Percentiles rank a stretch among this genome's conserved stretches.
Evolutionary conservation across 257 asterid genomes (phyloP).

Genomic region (Solanum gandarillasii): DNA sequence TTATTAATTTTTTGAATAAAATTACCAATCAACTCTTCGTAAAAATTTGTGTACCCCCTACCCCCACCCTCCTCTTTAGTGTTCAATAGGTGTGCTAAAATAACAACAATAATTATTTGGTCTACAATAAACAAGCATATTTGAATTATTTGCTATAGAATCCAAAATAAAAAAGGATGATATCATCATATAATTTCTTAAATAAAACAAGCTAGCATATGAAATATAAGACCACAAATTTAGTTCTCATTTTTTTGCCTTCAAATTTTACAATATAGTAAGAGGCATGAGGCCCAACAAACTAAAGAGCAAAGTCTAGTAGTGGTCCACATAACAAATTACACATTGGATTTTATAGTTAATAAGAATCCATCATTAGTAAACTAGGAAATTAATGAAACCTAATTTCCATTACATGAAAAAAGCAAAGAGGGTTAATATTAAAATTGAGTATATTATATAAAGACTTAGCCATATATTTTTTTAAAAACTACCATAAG

Average conservation of each 20-base stretch:
- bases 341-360: neutral
- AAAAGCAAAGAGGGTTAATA: neutral
- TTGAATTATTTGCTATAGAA: neutral
- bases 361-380: neutral
- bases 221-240: neutral
- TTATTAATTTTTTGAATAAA: no score
- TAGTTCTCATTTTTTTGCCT: neutral
- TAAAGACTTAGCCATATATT: neutral
- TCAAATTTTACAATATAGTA: neutral
- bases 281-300: neutral
- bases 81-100: neutral
- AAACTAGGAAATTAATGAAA: neutral
- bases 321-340: neutral
- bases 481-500: constrained; percentile 40
- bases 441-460: neutral
- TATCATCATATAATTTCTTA: neutral
- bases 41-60: no score
- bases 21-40: no score
- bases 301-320: neutral
- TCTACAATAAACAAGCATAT: neutral
- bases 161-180: neutral
- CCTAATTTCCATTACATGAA: neutral
- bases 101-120: neutral
- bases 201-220: neutral
- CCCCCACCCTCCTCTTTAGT: no score